These are phyloP conservation scores for Crithidia thermophila DNA, from an alignment of 208 protist species.

Conservation along the genomic window DNA sequence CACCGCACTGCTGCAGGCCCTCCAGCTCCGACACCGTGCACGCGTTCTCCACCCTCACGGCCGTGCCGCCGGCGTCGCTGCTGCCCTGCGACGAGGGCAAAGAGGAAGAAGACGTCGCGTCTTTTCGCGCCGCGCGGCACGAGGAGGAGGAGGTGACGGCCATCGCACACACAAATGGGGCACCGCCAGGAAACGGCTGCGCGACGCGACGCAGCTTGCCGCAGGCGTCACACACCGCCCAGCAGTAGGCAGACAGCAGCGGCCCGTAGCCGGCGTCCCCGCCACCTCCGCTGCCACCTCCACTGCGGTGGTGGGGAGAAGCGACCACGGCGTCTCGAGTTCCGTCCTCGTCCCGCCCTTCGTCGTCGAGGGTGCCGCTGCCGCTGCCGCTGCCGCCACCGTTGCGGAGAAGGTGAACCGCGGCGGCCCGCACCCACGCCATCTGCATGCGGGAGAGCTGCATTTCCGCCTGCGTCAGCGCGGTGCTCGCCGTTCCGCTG, in stretches of 20 bases:
- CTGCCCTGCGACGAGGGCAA: too few species aligned
- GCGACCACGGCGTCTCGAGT: not conserved
- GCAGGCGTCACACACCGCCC: slow-evolving; percentile 74
- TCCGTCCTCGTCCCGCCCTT: not conserved
- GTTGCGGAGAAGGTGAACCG: slow-evolving; percentile 41
- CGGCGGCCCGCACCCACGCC: slow-evolving; percentile 41
- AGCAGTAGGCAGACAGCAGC: slow-evolving; percentile 75
- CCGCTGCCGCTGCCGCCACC: not conserved
- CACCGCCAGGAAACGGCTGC: slow-evolving; percentile 84
- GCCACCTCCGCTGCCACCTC: too few species aligned
- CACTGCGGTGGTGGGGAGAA: not conserved
- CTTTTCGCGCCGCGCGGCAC: slow-evolving; percentile 11
- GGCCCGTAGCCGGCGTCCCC: slow-evolving; percentile 32
- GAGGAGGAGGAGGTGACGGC: slow-evolving; percentile 31
- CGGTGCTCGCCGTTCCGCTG: not conserved
- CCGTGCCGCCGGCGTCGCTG: not conserved
- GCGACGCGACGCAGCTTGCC: slow-evolving; percentile 81
- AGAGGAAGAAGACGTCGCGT: not conserved
- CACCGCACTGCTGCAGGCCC: slow-evolving; percentile 37
- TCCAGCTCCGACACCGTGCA: slow-evolving; percentile 67
- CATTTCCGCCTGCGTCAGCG: not conserved
- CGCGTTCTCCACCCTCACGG: slow-evolving; percentile 7
- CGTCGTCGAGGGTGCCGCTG: not conserved
- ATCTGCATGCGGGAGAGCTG: slow-evolving; percentile 34
- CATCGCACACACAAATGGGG: slow-evolving; percentile 81